A percentile compares a stretch with the other conserved stretches of the same genome.
Evolutionary conservation across 2,329 filamentous ascomycete genomes (phyloP).

Genomic region (Phaeosphaeriaceae sp.): DNA sequence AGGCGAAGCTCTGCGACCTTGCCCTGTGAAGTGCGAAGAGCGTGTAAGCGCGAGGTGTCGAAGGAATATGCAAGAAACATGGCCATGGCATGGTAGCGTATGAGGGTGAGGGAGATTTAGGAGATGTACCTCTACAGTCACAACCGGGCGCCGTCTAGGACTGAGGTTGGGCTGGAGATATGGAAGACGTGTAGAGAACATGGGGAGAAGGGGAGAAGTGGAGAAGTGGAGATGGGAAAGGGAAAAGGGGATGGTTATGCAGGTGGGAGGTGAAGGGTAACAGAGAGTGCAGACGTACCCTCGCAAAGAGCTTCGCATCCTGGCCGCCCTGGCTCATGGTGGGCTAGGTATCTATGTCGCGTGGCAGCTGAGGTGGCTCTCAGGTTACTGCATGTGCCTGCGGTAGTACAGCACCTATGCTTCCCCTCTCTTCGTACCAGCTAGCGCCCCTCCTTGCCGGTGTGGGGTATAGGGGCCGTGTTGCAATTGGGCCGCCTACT

Average conservation of each 20-base stretch:
- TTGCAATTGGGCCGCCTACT: constrained; percentile 19
- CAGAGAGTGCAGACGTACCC: constrained; percentile 67
- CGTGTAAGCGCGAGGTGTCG: constrained; percentile 58
- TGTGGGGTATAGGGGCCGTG: constrained; percentile 12
- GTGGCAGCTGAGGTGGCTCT: constrained; percentile 23
- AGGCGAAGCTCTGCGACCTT: constrained; percentile 97
- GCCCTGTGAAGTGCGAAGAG: constrained; percentile 70
- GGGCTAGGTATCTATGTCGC: constrained; percentile 37
- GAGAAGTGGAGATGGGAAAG: not conserved
- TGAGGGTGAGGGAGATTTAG: constrained; percentile 4
- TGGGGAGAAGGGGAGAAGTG: constrained; percentile 5
- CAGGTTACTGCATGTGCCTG: constrained; percentile 40
- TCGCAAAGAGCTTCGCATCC: constrained; percentile 98
- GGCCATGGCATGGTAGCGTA: constrained; percentile 22
- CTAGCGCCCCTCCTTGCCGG: constrained; percentile 35
- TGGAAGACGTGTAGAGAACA: constrained; percentile 6
- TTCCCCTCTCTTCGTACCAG: constrained; percentile 33
- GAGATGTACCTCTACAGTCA: constrained; percentile 4
- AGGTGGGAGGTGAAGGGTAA: not conserved
- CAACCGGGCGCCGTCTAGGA: not conserved
- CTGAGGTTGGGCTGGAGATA: constrained; percentile 8
- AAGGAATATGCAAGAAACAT: constrained; percentile 50
- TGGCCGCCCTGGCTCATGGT: constrained; percentile 74
- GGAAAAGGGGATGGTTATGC: not conserved
- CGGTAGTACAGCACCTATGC: constrained; percentile 30